Evolutionary conservation across 306 rosid species (phyloP).

Genomic region (Medicago arabica): DNA sequence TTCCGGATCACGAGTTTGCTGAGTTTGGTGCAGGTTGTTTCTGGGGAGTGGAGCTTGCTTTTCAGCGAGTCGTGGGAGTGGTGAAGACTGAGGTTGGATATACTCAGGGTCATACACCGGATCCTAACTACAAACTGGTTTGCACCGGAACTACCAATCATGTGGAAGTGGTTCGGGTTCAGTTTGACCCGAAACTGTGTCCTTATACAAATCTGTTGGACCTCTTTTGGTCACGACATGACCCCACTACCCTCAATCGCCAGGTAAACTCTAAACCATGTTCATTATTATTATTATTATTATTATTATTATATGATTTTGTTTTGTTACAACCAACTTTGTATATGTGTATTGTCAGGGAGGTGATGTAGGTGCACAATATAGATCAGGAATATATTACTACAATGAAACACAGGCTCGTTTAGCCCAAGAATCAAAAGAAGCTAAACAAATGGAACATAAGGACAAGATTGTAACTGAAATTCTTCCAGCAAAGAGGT

Average conservation of each 20-base stretch:
- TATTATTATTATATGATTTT: no score
- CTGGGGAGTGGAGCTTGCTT: slow-evolving; percentile 85
- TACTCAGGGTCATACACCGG: slow-evolving; percentile 69
- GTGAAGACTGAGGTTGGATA: slow-evolving; percentile 88
- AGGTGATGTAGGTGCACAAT: slow-evolving; percentile 77
- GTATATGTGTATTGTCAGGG: slow-evolving; percentile 53
- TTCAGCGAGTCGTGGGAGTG: slow-evolving; percentile 75
- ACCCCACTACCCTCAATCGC: slow-evolving; percentile 76
- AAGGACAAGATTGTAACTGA: slow-evolving; percentile 71
- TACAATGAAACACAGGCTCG: slow-evolving; percentile 69
- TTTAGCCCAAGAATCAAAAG: slow-evolving; percentile 77
- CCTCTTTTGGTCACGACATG: slow-evolving; percentile 76
- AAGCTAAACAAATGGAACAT: slow-evolving; percentile 65
- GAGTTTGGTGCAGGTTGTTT: slow-evolving; percentile 90
- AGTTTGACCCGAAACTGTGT: slow-evolving; percentile 72
- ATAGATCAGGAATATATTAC: slow-evolving; percentile 86
- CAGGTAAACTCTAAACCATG: slow-evolving; percentile 53
- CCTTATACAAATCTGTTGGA: slow-evolving; percentile 61
- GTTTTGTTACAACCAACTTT: no score
- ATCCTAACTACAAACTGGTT: slow-evolving; percentile 65
- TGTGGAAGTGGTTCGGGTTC: slow-evolving; percentile 78
- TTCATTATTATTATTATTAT: no score
- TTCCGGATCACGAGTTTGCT: slow-evolving; percentile 67
- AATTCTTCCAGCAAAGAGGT: slow-evolving; percentile 81
- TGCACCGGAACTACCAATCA: slow-evolving; percentile 79